Evolutionary conservation across 1,284 basidiomycete genomes (phyloP).

Genomic region (Leccinum laetum): DNA sequence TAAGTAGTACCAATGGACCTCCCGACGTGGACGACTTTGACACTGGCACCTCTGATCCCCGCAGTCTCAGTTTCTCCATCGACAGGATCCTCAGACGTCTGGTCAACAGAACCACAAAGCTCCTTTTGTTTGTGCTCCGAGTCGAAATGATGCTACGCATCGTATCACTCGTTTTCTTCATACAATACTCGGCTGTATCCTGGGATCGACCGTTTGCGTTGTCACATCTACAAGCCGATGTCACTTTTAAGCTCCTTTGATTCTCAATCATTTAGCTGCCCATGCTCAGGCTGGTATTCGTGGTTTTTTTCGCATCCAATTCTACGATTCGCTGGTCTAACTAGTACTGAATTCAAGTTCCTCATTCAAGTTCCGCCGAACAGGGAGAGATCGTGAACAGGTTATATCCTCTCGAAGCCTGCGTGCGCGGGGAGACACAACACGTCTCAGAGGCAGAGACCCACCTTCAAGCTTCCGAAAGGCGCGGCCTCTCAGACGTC

Average conservation of each 20-base stretch:
- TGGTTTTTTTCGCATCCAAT: constrained; percentile 44
- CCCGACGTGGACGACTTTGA: constrained; percentile 31
- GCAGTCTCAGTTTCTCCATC: constrained; percentile 39
- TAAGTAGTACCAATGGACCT: constrained; percentile 45
- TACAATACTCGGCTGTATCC: constrained; percentile 37
- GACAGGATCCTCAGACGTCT: constrained; percentile 46
- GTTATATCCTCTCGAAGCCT: constrained; percentile 53
- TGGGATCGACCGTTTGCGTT: constrained; percentile 43
- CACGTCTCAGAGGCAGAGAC: constrained; percentile 56
- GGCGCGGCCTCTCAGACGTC: constrained; percentile 42
- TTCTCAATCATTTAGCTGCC: too few species aligned
- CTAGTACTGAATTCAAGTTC: constrained; percentile 12
- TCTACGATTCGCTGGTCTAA: constrained; percentile 34
- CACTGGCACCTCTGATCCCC: constrained; percentile 21
- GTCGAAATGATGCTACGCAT: constrained; percentile 36
- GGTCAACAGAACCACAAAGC: constrained; percentile 25
- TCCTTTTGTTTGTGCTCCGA: constrained; percentile 38
- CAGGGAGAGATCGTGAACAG: constrained; percentile 52
- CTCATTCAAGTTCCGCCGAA: constrained; percentile 24
- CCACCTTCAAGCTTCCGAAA: constrained; percentile 45
- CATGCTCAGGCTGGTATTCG: too few species aligned
- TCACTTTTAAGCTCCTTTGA: too few species aligned
- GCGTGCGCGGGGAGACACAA: constrained; percentile 51
- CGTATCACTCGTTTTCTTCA: constrained; percentile 25
- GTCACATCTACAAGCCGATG: too few species aligned